These are phyloP conservation scores for Durio zibethinus DNA, from an alignment of 345 rosid genomes.

Conservation along the genomic window DNA sequence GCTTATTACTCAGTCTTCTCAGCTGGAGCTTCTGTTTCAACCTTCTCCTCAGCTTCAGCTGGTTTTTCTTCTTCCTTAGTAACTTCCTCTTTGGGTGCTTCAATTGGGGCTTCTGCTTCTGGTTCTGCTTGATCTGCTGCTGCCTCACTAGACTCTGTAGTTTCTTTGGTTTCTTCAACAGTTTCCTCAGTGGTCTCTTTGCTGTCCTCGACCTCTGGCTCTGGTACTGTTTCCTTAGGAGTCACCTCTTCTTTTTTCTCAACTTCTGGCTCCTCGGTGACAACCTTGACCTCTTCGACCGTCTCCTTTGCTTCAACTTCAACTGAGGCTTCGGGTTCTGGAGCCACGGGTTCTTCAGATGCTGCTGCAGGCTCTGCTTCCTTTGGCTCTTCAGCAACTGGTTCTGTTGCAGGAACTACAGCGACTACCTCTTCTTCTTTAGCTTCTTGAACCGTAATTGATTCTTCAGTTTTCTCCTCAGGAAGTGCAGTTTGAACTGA, in stretches of 20 bases:
- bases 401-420: slow-evolving; percentile 9
- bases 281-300: slow-evolving; percentile 30
- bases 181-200: slow-evolving; percentile 9
- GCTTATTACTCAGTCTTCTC: slow-evolving; percentile 27
- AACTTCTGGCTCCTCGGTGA: slow-evolving; percentile 29
- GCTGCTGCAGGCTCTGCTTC: slow-evolving; percentile 18
- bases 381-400: slow-evolving; percentile 19
- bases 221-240: slow-evolving; percentile 22
- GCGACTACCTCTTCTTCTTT: slow-evolving; percentile 22
- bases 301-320: slow-evolving; percentile 30
- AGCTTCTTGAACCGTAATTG: slow-evolving; percentile 22
- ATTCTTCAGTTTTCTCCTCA: slow-evolving; percentile 41
- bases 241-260: slow-evolving; percentile 30
- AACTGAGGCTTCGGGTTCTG: slow-evolving; percentile 24
- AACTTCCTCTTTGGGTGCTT: slow-evolving; percentile 31
- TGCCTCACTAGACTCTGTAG: slow-evolving; percentile 1
- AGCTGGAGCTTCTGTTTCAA: slow-evolving; percentile 17
- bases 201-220: slow-evolving; percentile 19
- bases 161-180: slow-evolving; percentile 23
- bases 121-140: neutral
- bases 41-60: slow-evolving; percentile 23
- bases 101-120: slow-evolving; percentile 17
- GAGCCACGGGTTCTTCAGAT: neutral
- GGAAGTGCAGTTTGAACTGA: slow-evolving; percentile 35
- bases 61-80: slow-evolving; percentile 26